Evolutionary conservation across 371 early-diverging fungal species (phyloP).

Genomic region (Phascolomyces articulosus): DNA sequence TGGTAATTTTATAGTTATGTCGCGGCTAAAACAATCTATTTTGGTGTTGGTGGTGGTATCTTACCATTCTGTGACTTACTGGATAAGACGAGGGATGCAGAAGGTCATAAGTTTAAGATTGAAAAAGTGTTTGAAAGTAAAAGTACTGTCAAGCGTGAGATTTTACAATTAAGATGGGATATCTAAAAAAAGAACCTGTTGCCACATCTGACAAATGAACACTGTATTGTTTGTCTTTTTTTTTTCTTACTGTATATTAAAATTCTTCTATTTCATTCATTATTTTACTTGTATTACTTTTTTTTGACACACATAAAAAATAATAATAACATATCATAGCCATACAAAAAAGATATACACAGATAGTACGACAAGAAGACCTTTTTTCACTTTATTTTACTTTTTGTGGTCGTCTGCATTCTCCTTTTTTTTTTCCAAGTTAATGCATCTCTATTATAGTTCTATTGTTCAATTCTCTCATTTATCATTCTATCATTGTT

Average conservation of each 20-base stretch:
- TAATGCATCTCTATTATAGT: neutral
- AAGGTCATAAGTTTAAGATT: conserved; percentile 59
- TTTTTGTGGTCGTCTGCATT: no score
- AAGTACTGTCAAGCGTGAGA: conserved; percentile 80
- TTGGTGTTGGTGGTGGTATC: conserved; percentile 86
- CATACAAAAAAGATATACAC: no score
- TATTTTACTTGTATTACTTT: no score
- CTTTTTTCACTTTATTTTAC: neutral
- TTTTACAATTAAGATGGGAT: conserved; percentile 70
- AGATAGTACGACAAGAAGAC: no score
- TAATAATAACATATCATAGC: neutral
- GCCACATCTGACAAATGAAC: neutral
- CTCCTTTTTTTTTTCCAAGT: neutral
- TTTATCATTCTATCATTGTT: neutral
- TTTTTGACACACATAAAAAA: neutral
- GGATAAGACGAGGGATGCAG: conserved; percentile 40
- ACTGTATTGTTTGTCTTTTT: neutral
- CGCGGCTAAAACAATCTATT: conserved; percentile 93
- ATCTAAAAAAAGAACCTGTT: conserved; percentile 3
- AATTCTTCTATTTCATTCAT: neutral
- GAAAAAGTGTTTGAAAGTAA: conserved; percentile 66
- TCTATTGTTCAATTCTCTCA: neutral
- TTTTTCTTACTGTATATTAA: neutral
- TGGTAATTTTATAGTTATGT: conserved; percentile 67
- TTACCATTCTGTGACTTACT: conserved; percentile 68